These are phyloP conservation scores for Zymoseptoria pseudotritici DNA, from an alignment of 2,329 filamentous ascomycete genomes.

Conservation along the genomic window DNA sequence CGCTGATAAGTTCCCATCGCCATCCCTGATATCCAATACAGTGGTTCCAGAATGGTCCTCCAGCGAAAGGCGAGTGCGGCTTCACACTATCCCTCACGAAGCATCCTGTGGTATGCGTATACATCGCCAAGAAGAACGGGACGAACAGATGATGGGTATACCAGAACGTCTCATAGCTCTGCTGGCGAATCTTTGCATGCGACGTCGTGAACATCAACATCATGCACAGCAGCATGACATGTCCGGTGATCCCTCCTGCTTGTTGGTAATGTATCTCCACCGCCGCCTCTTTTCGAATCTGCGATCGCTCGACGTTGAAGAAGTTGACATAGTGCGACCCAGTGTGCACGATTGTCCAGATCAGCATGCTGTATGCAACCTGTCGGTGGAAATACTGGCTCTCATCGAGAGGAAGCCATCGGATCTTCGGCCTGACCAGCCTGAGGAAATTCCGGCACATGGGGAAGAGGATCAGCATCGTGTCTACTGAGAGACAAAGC, in stretches of 20 bases:
- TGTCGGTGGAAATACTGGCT: conserved; percentile 96
- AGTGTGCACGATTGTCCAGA: conserved; percentile 75
- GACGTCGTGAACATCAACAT: conserved; percentile 95
- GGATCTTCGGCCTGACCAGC: conserved; percentile 75
- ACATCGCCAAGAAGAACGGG: conserved; percentile 85
- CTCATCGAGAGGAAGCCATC: conserved; percentile 89
- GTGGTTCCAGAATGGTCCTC: conserved; percentile 75
- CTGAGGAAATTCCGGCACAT: conserved; percentile 90
- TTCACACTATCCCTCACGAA: conserved; percentile 79
- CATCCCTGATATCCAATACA: conserved; percentile 94
- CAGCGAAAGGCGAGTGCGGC: conserved; percentile 76
- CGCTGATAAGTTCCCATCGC: conserved; percentile 90
- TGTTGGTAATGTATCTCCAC: conserved; percentile 87
- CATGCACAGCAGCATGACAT: conserved; percentile 99
- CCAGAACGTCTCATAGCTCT: conserved; percentile 98
- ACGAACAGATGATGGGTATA: conserved; percentile 99
- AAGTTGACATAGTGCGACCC: conserved; percentile 93
- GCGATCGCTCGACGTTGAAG: conserved; percentile 82
- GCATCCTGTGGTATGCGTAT: conserved; percentile 91
- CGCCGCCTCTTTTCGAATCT: conserved; percentile 72
- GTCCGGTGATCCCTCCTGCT: conserved; percentile 85
- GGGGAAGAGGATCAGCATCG: conserved; percentile 79
- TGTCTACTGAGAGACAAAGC: conserved; percentile 75
- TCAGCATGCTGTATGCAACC: conserved; percentile 77
- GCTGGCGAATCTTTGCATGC: conserved; percentile 86